Base-by-base conservation (phyloP, 2,329 filamentous ascomycete species). In the Zelopaecilomyces penicillatus region DNA sequence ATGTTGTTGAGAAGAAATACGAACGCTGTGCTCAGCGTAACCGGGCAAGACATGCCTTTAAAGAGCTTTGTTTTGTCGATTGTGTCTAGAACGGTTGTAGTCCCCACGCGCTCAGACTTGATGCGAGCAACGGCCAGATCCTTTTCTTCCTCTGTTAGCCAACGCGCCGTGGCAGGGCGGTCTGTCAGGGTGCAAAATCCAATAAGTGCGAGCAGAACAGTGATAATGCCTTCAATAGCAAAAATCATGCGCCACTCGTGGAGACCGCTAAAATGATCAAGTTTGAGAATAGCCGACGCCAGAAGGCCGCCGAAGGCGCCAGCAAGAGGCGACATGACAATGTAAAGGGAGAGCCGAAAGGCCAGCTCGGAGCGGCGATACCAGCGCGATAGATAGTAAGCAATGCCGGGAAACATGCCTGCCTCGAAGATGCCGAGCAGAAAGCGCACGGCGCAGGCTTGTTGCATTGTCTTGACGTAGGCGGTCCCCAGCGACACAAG, bases 301-400 rank as follows among this genome's bases (percentile, higher is more conserved):
- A 87, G 66, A 0, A 87, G 67, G 0, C 83, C 83, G 19, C 84
- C 83, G 51, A 87, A 87, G 0, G 82, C 82, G 3, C 83, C 83
- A 0, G 83, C 82, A 0, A 87, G 67, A 0, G 82, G 82, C 0
- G 82, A 77, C 74, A 80, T 83, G 45, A 85, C 80, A 44, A 87
- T 78, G 62, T 85, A 87, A 2, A 86, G 65, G 1, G 79, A 76
- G 1, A 87, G 65, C 0, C 83, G 73, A 59, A 85, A 85, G 0
- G 78, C 74, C 5, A 87, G 65, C 60, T 88, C 83, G 41, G 73
- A 74, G 30, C 80, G 70, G n/a, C 81, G 70, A 52, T 87, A 87
- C 83, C 83, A 87, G 42, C 83, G 69, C 1, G 76, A 82, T 19
- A 87, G 65, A 54, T 87, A 87, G 61, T 87, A 88, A 0, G 82